Evolutionary conservation across 768 basidiomycete species (phyloP).

Genomic region (Pisolithus sp.): DNA sequence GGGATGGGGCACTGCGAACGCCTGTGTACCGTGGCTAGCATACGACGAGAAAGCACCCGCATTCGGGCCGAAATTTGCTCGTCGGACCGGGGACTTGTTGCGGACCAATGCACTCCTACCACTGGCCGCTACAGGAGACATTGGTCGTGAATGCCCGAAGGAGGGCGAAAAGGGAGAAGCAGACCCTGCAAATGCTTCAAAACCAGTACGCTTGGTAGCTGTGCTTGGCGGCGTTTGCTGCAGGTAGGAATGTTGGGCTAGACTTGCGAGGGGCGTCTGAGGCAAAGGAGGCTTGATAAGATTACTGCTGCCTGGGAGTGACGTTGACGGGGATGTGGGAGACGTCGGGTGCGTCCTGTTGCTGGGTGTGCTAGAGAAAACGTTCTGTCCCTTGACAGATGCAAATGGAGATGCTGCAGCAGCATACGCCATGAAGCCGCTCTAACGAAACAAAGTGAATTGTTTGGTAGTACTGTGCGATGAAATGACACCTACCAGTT

Average conservation of each 20-base stretch:
- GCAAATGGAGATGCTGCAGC: slow-evolving; percentile 70
- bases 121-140: slow-evolving; percentile 41
- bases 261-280: slow-evolving; percentile 17
- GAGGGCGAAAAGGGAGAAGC: slow-evolving; percentile 47
- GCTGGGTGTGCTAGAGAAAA: slow-evolving; percentile 27
- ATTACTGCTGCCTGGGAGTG: slow-evolving; percentile 18
- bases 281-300: slow-evolving; percentile 14
- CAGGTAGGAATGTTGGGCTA: slow-evolving; percentile 11
- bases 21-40: slow-evolving; percentile 41
- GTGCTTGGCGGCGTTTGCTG: slow-evolving; percentile 25
- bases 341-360: slow-evolving; percentile 23
- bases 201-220: slow-evolving; percentile 46
- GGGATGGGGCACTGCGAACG: slow-evolving; percentile 33
- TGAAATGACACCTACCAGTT: slow-evolving; percentile 37
- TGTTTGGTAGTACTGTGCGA: not conserved
- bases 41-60: slow-evolving; percentile 59
- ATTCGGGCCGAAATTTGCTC: slow-evolving; percentile 33
- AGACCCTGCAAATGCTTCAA: slow-evolving; percentile 49
- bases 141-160: slow-evolving; percentile 32
- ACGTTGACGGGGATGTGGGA: slow-evolving; percentile 14
- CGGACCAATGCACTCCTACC: slow-evolving; percentile 21
- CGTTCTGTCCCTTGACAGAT: slow-evolving; percentile 61
- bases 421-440: slow-evolving; percentile 78
- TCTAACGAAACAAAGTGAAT: slow-evolving; percentile 29
- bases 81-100: slow-evolving; percentile 54